These are phyloP conservation scores for Dorcoceras hygrometricum DNA, from an alignment of 257 asterid genomes.

Conservation along the genomic window DNA sequence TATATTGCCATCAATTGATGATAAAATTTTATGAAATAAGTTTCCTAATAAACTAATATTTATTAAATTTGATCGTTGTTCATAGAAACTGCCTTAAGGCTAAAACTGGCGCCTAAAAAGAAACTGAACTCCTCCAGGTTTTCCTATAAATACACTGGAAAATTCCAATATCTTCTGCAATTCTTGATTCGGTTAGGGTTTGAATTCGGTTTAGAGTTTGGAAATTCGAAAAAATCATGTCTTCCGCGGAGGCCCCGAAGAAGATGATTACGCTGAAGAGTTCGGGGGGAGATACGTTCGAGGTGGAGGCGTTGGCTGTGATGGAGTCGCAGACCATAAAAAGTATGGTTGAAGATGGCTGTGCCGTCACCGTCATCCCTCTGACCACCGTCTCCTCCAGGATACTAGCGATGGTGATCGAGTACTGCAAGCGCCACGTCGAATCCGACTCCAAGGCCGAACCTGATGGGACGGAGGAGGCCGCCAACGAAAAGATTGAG, in stretches of 20 bases:
- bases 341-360: constrained; percentile 44
- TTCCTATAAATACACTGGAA: too few species aligned
- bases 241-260: constrained; percentile 3
- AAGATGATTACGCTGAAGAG: constrained; percentile 35
- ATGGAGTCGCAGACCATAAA: constrained; percentile 40
- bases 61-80: too few species aligned
- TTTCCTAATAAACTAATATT: too few species aligned
- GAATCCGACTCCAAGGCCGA: constrained; percentile 27
- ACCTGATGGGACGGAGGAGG: constrained; percentile 9
- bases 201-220: neutral
- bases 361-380: constrained; percentile 37
- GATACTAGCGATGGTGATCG: constrained; percentile 44
- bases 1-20: too few species aligned
- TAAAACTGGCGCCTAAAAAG: too few species aligned
- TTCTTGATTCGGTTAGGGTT: neutral
- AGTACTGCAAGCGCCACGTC: constrained; percentile 40
- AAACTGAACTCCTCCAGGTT: too few species aligned
- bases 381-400: constrained; percentile 37
- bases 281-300: constrained; percentile 38
- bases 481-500: constrained; percentile 38
- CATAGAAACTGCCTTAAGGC: too few species aligned
- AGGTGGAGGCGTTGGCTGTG: constrained; percentile 40
- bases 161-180: too few species aligned
- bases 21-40: too few species aligned
- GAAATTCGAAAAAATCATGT: constrained; percentile 1